Base-by-base conservation (phyloP, 192 early-diverging fungal genomes). In the Cladochytrium replicatum region DNA sequence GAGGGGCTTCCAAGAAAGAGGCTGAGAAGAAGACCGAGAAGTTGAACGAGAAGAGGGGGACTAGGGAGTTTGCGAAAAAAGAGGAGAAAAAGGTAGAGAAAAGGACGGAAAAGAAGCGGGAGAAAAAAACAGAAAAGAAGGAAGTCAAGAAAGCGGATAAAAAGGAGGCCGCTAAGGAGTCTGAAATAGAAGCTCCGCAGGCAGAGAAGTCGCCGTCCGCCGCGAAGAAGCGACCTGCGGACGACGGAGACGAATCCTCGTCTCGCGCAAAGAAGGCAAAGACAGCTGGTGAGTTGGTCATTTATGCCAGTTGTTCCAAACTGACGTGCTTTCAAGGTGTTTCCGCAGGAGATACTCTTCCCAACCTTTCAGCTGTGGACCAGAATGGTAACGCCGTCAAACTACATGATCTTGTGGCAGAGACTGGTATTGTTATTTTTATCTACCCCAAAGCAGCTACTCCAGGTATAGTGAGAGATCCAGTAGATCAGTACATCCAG, bases 361-460 rank as follows among this genome's bases (percentile, higher is more conserved):
- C n/a, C n/a, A n/a, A n/a, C 8, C 8, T 21, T 42, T 25, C 22
- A 42, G 22, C 17, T 8, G 22, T 21, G 38, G 38, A 39, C 38
- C 15, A 39, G 41, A 42, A 21, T 8, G 41, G 41, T 42, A 8
- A 9, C 6, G 22, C 41, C 22, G 22, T n/a, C 41, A 42, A 42
- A 8, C 13, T 15, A 21, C 9, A 42, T 8, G 41, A 42, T 8
- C 46, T 38, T 3, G 42, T 44, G 5, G 28, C 58, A 15, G 52
- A 60, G 17, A 30, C 41, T 24, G 62, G 62, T 25, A 21, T 64
- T 0, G 62, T 64, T 6, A 37, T 64, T n/a, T 64, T 64, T 28
- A 43, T 59, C 29, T 64, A 64, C 43, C 62, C 62, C 11, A 61
- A 48, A 39, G 62, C 62, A n/a, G 50, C 52, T 29, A 64, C 62